Evolutionary conservation across 306 rosid genomes (phyloP), one percentile per base, ranked within the genome.

Genomic region (Hippophae tibetana): DNA sequence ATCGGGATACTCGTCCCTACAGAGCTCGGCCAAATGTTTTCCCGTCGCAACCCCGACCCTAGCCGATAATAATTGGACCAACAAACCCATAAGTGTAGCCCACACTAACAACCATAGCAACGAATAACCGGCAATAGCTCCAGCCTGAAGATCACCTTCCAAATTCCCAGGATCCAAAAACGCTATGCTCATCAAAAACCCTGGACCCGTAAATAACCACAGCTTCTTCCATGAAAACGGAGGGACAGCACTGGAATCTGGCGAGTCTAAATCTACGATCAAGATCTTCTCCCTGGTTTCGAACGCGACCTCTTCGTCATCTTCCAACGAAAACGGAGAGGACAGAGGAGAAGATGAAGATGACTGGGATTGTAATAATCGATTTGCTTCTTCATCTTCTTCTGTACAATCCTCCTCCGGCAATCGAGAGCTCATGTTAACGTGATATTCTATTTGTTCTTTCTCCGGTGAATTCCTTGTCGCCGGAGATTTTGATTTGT

Each of bases 91-190:
- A 3, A 65, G 42, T 14, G 96, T 88, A 14, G 96, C 89, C 96
- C 94, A 88, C 87, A 88, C 62, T 58, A 88, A 64, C n/a, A 88
- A 71, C 94, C 96, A 88, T 3, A 88, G 76, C 7, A 88, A 69
- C 0, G 96, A 84, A 77, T 88, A 88, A 0, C 96, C 96, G 0
- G 96, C 96, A 13, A 84, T 88, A 1, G 93, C 96, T 13, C 96
- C 96, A 10, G 96, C 76, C 68, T 88, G 96, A 10, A 88, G 89
- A 78, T 88, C 96, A 58, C 96, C 96, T 69, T 88, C 96, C 0
- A 88, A 68, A 73, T 88, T 88, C 31, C 96, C 96, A 50, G 96
- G 94, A 88, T 88, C 96, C 84, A 88, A 58, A 8, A 88, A 88
- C 9, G 96, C 96, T 65, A 88, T 88, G 74, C 96, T 88, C 96